Conservation (phyloP, 1,139 yeast species). For the Suhomyces panamericanus region DNA sequence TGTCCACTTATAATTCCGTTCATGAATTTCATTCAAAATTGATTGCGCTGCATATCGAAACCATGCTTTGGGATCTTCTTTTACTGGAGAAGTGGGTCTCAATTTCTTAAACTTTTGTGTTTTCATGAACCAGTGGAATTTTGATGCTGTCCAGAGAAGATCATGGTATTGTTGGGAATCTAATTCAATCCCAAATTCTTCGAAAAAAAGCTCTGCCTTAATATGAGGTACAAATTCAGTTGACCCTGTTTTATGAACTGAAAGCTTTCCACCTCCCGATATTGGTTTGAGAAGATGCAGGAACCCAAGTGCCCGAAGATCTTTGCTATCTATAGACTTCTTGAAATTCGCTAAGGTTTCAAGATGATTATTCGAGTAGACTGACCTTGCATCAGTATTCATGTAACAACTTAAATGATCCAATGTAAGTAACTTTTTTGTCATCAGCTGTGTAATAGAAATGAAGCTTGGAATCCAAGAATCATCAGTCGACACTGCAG, state of each 20-base stretch:
- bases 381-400: conserved; percentile 67
- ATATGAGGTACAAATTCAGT: conserved; percentile 72
- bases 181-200: conserved; percentile 81
- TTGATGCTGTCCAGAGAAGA: conserved; percentile 77
- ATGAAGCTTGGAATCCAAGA: conserved; percentile 87
- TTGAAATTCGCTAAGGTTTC: conserved; percentile 46
- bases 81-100: conserved; percentile 62
- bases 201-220: conserved; percentile 73
- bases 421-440: conserved; percentile 77
- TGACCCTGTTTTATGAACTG: conserved; percentile 76
- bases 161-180: conserved; percentile 86
- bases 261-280: conserved; percentile 80
- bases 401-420: conserved; percentile 79
- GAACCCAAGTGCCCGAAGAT: conserved; percentile 26
- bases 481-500: conserved; percentile 88
- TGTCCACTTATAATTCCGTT: conserved; percentile 76
- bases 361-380: conserved; percentile 47
- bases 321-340: conserved; percentile 25
- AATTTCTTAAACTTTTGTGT: conserved; percentile 72
- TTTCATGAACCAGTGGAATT: conserved; percentile 74
- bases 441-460: conserved; percentile 62
- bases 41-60: conserved; percentile 74
- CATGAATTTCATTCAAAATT: conserved; percentile 77
- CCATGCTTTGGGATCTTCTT: conserved; percentile 80
- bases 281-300: conserved; percentile 86